Evolutionary conservation across 2,329 filamentous ascomycete species (phyloP).

Genomic region (Diaporthe eres): DNA sequence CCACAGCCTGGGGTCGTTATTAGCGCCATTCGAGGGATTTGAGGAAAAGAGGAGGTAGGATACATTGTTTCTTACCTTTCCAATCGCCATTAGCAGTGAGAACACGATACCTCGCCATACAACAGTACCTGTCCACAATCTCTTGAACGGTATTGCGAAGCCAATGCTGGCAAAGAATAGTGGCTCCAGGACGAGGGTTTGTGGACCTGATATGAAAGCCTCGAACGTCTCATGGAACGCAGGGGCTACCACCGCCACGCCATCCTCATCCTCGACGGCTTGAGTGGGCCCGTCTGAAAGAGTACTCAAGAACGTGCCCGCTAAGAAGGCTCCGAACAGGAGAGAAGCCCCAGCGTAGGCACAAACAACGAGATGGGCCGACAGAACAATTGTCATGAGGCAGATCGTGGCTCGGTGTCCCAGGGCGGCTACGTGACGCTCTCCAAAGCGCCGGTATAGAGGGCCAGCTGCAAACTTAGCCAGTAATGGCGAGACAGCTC

Average conservation of each 20-base stretch:
- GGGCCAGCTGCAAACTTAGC: conserved; percentile 56
- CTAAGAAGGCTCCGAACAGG: conserved; percentile 56
- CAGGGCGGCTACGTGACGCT: conserved; percentile 51
- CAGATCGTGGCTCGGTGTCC: conserved; percentile 48
- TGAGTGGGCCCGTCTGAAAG: conserved; percentile 53
- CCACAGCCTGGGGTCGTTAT: conserved; percentile 34
- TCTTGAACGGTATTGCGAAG: conserved; percentile 71
- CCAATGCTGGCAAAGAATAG: conserved; percentile 73
- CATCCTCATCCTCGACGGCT: conserved; percentile 52
- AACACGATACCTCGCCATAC: conserved; percentile 72
- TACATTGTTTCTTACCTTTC: conserved; percentile 48
- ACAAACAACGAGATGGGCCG: conserved; percentile 49
- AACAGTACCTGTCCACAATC: conserved; percentile 65
- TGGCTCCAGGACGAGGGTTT: conserved; percentile 64
- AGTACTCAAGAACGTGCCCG: conserved; percentile 55
- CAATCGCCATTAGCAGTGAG: conserved; percentile 66
- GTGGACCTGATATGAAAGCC: conserved; percentile 52
- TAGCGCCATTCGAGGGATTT: background rate
- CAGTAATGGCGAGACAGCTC: conserved; percentile 51
- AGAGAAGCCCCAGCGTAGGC: conserved; percentile 55
- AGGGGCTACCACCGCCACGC: conserved; percentile 53
- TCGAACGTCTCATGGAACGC: conserved; percentile 57
- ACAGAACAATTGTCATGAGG: conserved; percentile 52
- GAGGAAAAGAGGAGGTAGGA: background rate
- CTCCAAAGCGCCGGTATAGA: conserved; percentile 51